Base-by-base conservation (phyloP, 768 basidiomycete species). In the Mycena belliarum region DNA sequence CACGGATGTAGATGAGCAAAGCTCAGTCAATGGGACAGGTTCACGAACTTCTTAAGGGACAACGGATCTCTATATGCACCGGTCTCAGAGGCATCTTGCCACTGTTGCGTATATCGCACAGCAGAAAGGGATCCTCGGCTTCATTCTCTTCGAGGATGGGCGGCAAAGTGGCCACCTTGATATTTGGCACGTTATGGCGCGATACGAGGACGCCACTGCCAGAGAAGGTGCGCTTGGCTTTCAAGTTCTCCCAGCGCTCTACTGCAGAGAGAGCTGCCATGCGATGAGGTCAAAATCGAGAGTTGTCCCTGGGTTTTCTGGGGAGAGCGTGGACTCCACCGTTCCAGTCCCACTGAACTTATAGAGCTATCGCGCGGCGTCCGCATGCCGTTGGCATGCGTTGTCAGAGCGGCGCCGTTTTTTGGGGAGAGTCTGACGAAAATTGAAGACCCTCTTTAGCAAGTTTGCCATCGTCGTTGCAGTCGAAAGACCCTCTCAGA, bases 141-240 rank as follows among this genome's bases (percentile, higher is more conserved):
- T 33, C 25, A 12, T 35, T 25, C n/a, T 43, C 47, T 43, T 55
- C 55, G 1, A 49, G 35, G n/a, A 56, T 56, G 7, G 55, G 48
- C n/a, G 55, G 29, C 20, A 56, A 25, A 26, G 41, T n/a, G 6
- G n/a, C 38, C 6, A 18, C 16, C 18, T 43, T 49, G 21, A 20
- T 26, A n/a, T 25, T 42, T 56, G 23, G 23, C 21, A 16, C 11
- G 40, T 18, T 33, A 9, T 28, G 55, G 18, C 42, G 44, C 24
- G 11, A 15, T 6, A 49, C 18, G 26, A 33, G 29, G 7, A 35
- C 10, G 4, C 12, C 4, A 35, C 20, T 37, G 43, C n/a, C n/a
- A n/a, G 41, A 49, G 21, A 25, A 43, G 12, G 41, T n/a, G 23
- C 54, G 46, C 48, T 28, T 33, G 23, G 28, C 18, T 43, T 42